These are phyloP conservation scores for Boletus insuetus DNA, from an alignment of 768 basidiomycete species.

Conservation along the genomic window DNA sequence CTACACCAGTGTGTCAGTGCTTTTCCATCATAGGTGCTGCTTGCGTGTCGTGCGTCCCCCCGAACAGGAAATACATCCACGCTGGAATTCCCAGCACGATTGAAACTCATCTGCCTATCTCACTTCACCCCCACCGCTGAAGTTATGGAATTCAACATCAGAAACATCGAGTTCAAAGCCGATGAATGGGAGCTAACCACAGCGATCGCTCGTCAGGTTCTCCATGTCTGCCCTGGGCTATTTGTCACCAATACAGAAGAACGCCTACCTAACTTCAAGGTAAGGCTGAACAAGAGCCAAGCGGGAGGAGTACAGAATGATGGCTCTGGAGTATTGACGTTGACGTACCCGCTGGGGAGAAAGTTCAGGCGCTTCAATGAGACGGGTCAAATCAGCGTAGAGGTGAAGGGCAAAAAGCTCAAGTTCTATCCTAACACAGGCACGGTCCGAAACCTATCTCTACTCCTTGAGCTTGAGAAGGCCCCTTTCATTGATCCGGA, in stretches of 20 bases:
- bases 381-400: constrained; percentile 37
- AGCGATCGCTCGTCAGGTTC: constrained; percentile 44
- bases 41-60: background rate
- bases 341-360: constrained; percentile 33
- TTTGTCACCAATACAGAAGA: constrained; percentile 25
- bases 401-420: constrained; percentile 41
- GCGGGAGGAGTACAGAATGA: constrained; percentile 56
- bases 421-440: constrained; percentile 17
- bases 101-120: background rate
- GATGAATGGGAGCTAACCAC: constrained; percentile 57
- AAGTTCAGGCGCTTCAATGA: constrained; percentile 47
- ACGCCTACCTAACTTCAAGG: constrained; percentile 55
- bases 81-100: no score
- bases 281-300: constrained; percentile 49
- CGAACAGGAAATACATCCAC: constrained; percentile 1
- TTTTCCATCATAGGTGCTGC: background rate
- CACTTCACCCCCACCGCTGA: background rate
- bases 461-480: constrained; percentile 44
- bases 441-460: constrained; percentile 2
- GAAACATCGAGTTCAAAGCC: constrained; percentile 34
- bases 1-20: background rate
- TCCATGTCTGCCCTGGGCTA: constrained; percentile 43
- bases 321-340: constrained; percentile 42
- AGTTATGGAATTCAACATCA: constrained; percentile 40
- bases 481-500: constrained; percentile 56